Base-by-base conservation (phyloP, 495 filamentous ascomycete species). In the Trypethelium eluteriae region DNA sequence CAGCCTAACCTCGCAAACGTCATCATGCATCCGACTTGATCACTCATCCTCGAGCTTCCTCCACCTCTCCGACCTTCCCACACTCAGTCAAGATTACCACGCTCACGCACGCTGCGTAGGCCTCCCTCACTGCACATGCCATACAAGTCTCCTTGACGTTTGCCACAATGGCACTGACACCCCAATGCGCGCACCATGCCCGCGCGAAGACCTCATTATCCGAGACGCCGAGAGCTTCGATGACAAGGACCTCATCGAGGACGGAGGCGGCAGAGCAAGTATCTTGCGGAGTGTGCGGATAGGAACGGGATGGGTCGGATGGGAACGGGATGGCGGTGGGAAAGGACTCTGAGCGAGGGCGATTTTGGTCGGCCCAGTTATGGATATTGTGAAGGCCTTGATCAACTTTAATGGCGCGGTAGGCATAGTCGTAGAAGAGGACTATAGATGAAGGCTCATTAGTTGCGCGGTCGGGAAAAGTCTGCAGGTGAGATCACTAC, bases 141-240 rank as follows among this genome's bases (percentile, higher is more conserved):
- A 89, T 82, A 74, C 87, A 91, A n/a, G 87, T 90, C 76, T 76
- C 80, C 61, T 81, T 78, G 62, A 88, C 70, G 75, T 89, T 85
- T 34, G 86, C 86, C 39, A 89, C 83, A 25, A 91, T 74, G 0
- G 87, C 87, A 56, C 80, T 83, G 64, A 89, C 74, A 32, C 88
- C 88, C 83, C 86, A 87, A 67, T 87, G 85, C 68, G 84, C 79
- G 70, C 86, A 89, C 88, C 88, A 90, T 53, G 88, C 88, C 62
- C 88, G 76, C 1, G 86, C 86, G 70, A 91, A 80, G 14, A 91
- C 88, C 74, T 89, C 88, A 67, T 89, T 90, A 73, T 91, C 88
- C 59, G 74, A 75, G 38, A 86, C 86, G 10, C 88, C 88, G 69
- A 87, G 85, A 38, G 87, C 86, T 75, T 90, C 84, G 18, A 91